Evolutionary conservation across 2,329 filamentous ascomycete genomes (phyloP), one percentile per base, ranked within the genome.

Genomic region (Berkeleyomyces rouxiae): DNA sequence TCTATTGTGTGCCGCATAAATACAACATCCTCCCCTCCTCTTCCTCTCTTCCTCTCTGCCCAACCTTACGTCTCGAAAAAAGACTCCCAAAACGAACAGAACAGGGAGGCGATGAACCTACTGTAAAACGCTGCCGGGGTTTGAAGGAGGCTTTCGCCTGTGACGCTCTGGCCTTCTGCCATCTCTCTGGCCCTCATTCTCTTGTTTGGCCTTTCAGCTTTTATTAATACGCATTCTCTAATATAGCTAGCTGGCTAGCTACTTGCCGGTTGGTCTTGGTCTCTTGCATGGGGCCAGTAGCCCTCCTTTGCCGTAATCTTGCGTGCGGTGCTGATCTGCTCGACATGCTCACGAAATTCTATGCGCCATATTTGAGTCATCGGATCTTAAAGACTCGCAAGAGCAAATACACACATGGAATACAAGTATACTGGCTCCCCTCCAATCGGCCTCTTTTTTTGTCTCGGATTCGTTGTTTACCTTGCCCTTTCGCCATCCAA

Each of bases 91-190:
- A 55, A 37, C 13, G 49, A 7, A n/a, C 49, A 7, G 37, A 13
- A n/a, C 33, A 37, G 58, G 62, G 62, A 51, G 62, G 62, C 62
- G 51, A 46, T 31, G 49, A 61, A 44, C 60, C 36, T 40, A 23
- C 49, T 51, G 16, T 64, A 59, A 64, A 64, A 64, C 62, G 47
- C 23, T 49, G 37, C 62, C 51, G 42, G 51, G 58, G 59, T 64
- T 64, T 64, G 62, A 64, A 58, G 62, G 62, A 47, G 58, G 47
- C 49, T 61, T 57, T 61, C 60, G 60, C 60, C 46, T 61, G 47
- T 36, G 36, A 31, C 49, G 60, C 60, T 57, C 49, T 61, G 60
- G 33, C 49, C 49, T 9, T 55, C 23, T 53, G 11, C 33, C 33
- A 23, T 31, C 47, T 51, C 47, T 33, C 47, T 51, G 10, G 3